Percentiles rank a stretch among this genome's conserved stretches.
These are phyloP conservation scores for Pseudozyma pruni DNA, from an alignment of 1,284 basidiomycete species.

Conservation along the genomic window DNA sequence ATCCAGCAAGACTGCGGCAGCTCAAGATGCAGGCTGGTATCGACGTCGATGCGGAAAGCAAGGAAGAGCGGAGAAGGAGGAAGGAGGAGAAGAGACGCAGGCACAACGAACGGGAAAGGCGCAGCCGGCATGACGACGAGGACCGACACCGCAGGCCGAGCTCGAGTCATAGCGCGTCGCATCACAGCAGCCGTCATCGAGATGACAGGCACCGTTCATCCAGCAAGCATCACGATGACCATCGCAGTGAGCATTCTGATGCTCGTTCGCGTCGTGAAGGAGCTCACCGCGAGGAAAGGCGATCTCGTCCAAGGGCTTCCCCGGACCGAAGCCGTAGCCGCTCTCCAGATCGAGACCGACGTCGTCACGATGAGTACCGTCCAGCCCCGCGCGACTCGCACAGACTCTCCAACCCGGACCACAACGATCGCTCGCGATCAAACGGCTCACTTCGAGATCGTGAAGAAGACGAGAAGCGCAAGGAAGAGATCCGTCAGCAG, in stretches of 20 bases:
- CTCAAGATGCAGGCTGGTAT: conserved; percentile 74
- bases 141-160: conserved; percentile 6
- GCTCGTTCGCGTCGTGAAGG: neutral
- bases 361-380: too few species aligned
- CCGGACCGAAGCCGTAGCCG: conserved; percentile 19
- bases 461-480: conserved; percentile 46
- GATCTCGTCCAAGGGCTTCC: conserved; percentile 12
- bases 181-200: conserved; percentile 47
- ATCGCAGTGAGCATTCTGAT: conserved; percentile 59
- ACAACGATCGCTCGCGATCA: neutral
- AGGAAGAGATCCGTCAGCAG: conserved; percentile 77
- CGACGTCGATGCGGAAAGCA: conserved; percentile 70
- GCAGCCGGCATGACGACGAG: conserved; percentile 8
- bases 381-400: conserved; percentile 15
- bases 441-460: conserved; percentile 48
- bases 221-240: conserved; percentile 17
- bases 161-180: conserved; percentile 7
- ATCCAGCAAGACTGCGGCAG: conserved; percentile 81
- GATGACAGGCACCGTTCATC: conserved; percentile 56
- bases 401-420: neutral
- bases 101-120: conserved; percentile 11
- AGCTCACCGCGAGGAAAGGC: conserved; percentile 38
- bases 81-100: conserved; percentile 73
- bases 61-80: conserved; percentile 68
- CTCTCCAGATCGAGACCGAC: too few species aligned